Percentiles rank a stretch among this genome's conserved stretches.
phyloP scores from a whole-genome alignment of 768 basidiomycete species.

The Cystobasidium ongulense region DNA sequence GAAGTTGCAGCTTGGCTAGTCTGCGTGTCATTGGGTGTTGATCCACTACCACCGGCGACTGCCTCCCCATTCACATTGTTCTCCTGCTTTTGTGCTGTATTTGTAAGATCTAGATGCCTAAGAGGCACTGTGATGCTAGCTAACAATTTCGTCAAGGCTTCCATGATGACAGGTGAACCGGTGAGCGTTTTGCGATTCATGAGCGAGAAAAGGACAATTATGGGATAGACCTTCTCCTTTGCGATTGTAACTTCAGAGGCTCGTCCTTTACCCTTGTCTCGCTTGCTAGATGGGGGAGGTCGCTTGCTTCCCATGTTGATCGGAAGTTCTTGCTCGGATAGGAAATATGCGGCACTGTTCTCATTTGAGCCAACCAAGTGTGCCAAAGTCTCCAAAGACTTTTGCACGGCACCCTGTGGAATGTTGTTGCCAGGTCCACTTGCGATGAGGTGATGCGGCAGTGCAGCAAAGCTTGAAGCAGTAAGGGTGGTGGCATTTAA shows the following conservation, averaged over 20 bases:
- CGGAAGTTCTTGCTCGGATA: constrained; percentile 86
- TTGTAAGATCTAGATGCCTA: constrained; percentile 48
- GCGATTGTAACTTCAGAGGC: constrained; percentile 46
- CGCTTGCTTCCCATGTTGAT: constrained; percentile 54
- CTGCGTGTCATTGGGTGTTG: background rate
- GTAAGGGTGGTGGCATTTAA: background rate
- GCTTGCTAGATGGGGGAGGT: constrained; percentile 52
- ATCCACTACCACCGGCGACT: background rate
- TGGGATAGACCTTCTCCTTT: constrained; percentile 75
- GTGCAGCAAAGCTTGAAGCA: background rate
- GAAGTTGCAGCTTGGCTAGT: background rate
- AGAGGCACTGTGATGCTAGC: constrained; percentile 82
- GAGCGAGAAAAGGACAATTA: constrained; percentile 77
- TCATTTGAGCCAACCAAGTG: constrained; percentile 82
- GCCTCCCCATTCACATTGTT: background rate
- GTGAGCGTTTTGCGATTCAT: constrained; percentile 79
- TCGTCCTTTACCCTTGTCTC: constrained; percentile 93
- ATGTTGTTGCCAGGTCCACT: constrained; percentile 57
- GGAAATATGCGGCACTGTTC: constrained; percentile 78
- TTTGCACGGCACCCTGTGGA: constrained; percentile 86
- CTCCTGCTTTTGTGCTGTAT: background rate
- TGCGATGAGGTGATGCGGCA: constrained; percentile 49
- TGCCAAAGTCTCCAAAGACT: constrained; percentile 81
- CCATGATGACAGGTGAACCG: constrained; percentile 81
- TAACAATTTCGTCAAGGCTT: constrained; percentile 77